phyloP scores from a whole-genome alignment of 1,139 yeast species.

The Saccharomyces hybrid region DNA sequence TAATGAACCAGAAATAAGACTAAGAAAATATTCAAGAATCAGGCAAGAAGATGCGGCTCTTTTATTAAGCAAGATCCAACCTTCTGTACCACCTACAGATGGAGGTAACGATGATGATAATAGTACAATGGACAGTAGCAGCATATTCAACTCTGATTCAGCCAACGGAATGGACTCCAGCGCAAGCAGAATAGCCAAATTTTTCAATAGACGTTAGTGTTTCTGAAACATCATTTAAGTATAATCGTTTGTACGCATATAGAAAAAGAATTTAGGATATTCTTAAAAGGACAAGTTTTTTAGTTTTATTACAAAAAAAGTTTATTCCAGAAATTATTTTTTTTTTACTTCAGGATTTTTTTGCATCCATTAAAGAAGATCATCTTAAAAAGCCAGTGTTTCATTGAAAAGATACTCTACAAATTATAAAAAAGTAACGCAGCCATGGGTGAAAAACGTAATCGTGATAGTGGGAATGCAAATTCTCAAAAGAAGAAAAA shows the following conservation, averaged over 20 bases:
- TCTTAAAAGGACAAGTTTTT: too few species aligned
- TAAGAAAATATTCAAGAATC: conserved; percentile 54
- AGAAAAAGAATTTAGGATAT: too few species aligned
- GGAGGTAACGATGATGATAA: conserved; percentile 2
- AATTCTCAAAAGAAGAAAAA: neutral
- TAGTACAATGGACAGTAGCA: conserved; percentile 11
- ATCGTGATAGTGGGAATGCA: neutral
- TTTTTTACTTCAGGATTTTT: neutral
- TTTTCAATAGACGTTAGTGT: conserved; percentile 21
- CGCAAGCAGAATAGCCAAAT: conserved; percentile 23
- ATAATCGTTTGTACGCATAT: neutral
- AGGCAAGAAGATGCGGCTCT: conserved; percentile 50
- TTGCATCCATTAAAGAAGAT: neutral
- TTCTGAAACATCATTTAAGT: neutral
- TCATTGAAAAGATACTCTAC: neutral
- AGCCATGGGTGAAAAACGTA: neutral
- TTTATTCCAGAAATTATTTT: too few species aligned
- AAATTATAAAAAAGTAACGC: neutral
- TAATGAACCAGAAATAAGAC: conserved; percentile 45
- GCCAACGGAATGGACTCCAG: conserved; percentile 7
- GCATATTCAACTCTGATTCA: conserved; percentile 4
- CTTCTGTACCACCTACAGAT: neutral
- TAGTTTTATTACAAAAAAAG: neutral
- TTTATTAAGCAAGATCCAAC: conserved; percentile 38
- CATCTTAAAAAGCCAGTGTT: neutral